Evolutionary conservation across 2,329 filamentous ascomycete species (phyloP), one percentile per base, ranked within the genome.

Genomic region (Venturia effusa): DNA sequence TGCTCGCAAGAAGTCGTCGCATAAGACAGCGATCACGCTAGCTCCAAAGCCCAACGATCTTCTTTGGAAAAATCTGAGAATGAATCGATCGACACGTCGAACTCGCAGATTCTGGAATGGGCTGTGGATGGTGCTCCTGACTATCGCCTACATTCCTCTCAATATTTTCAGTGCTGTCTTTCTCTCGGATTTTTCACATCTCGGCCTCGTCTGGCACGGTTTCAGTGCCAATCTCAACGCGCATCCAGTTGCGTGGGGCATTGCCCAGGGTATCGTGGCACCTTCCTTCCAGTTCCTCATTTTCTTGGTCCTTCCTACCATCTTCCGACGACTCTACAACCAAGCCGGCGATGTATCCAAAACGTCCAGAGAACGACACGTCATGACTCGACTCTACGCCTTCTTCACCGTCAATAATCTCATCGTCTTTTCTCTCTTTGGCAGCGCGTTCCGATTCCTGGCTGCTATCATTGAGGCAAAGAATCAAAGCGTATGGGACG

Each of bases 371-470:
- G 94, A 99, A 73, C 84, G 91, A 37, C 93, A 97, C 74, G 94
- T 97, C 62, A 83, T 94, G 66, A 87, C 86, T 67, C 95, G 96
- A 74, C 82, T 99, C 2, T 99, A 95, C 76, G 84, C 89, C n/a
- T 99, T 99, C 79, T 97, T 99, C 75, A 84, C 97, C 62, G 91
- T 99, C 81, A 99, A 99, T 82, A 97, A 97, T 72, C 77, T 99
- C 64, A 80, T 97, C 68, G 87, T 97, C 64, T 97, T 97, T 75
- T 96, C 92, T 11, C 79, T 96, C 15, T 97, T 97, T 75, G 90
- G 89, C 51, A 86, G 89, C 1, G 77, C 92, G 19, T 97, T 90
- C 85, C 79, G 80, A 1, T 92, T 92, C 69, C 79, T 92, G 10
- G 77, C 85, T 0, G 79, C 79, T 4, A 85, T 96, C 40, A 78